Evolutionary conservation across 805 yeast genomes (phyloP).

Genomic region (Lachancea quebecensis): DNA sequence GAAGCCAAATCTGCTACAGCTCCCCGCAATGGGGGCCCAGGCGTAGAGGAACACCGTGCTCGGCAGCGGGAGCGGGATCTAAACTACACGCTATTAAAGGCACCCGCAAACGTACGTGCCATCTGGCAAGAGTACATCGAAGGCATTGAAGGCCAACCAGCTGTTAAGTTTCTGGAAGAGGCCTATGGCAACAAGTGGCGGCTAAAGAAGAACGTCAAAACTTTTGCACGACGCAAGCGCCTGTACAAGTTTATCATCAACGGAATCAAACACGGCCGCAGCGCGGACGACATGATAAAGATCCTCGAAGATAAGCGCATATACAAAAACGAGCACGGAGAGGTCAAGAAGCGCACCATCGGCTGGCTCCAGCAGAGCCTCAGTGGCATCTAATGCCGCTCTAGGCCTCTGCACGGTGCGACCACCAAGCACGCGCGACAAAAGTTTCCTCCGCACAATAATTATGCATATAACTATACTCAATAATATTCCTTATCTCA

Average conservation of each 20-base stretch:
- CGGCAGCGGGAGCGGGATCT: slow-evolving; percentile 8
- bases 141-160: slow-evolving; percentile 38
- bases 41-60: background rate
- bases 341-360: slow-evolving; percentile 29
- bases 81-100: slow-evolving; percentile 27
- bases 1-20: no score
- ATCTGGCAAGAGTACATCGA: slow-evolving; percentile 36
- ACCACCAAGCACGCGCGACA: no score
- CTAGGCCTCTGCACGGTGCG: no score
- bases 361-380: slow-evolving; percentile 34
- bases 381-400: slow-evolving; percentile 22
- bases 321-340: slow-evolving; percentile 30
- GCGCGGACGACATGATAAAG: slow-evolving; percentile 31
- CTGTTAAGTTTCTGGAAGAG: slow-evolving; percentile 36
- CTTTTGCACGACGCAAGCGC: slow-evolving; percentile 32
- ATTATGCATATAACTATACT: no score
- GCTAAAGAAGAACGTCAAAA: slow-evolving; percentile 31
- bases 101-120: slow-evolving; percentile 30
- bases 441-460: no score
- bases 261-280: slow-evolving; percentile 30
- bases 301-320: slow-evolving; percentile 26
- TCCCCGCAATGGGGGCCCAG: background rate
- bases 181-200: slow-evolving; percentile 39
- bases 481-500: no score
- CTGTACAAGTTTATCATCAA: slow-evolving; percentile 30